These are phyloP conservation scores for Tylopilus intermedius DNA, from an alignment of 768 basidiomycete genomes.

Conservation along the genomic window DNA sequence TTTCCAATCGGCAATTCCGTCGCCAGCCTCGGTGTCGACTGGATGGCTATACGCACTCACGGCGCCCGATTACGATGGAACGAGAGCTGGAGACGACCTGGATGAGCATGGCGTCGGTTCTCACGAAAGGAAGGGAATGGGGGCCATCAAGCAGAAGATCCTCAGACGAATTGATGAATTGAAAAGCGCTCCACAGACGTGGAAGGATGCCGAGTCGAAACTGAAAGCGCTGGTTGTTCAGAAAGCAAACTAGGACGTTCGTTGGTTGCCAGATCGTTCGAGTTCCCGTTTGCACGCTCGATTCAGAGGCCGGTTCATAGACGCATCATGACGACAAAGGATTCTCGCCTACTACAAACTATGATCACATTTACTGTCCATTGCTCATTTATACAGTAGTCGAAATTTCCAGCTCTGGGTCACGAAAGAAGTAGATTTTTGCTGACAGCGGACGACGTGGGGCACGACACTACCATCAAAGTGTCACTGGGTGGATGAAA, in stretches of 20 bases:
- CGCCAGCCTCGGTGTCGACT: conserved; percentile 13
- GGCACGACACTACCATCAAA: no score
- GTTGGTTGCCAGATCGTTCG: no score
- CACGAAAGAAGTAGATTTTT: no score
- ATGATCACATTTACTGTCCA: no score
- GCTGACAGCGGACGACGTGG: no score
- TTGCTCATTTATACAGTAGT: neutral
- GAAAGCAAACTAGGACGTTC: neutral
- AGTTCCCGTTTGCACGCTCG: no score
- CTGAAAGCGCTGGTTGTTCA: neutral
- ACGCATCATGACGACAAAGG: no score
- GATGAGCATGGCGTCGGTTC: conserved; percentile 8
- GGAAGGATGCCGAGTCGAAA: conserved; percentile 17
- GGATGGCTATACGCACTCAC: conserved; percentile 20
- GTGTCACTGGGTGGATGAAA: no score
- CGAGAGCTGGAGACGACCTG: conserved; percentile 1
- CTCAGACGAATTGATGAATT: conserved; percentile 13
- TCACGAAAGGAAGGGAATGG: conserved; percentile 18
- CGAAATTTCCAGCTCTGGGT: neutral
- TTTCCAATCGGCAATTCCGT: conserved; percentile 15
- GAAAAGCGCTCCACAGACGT: conserved; percentile 8
- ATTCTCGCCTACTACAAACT: no score
- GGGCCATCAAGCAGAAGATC: conserved; percentile 11
- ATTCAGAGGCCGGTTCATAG: no score
- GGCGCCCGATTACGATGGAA: conserved; percentile 22